Evolutionary conservation across 192 early-diverging fungal species (phyloP), one percentile per base, ranked within the genome.

Genomic region (Diversispora epigaea): DNA sequence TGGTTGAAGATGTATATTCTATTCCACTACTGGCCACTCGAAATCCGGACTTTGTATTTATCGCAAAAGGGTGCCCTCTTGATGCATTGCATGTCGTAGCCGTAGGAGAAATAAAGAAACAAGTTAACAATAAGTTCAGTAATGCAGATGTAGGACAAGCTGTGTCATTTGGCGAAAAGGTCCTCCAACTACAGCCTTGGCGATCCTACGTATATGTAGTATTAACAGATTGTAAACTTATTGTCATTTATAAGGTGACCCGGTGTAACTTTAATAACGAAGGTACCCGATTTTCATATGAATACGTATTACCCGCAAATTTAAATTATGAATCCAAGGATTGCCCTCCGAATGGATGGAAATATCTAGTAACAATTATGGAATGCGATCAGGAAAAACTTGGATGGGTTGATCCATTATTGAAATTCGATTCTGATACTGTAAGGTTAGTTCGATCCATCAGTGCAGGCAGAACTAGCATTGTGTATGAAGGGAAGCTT

Each of bases 401-500:
- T 1, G 68, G 50, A 56, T 70, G 68, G 49, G n/a, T 69, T 9
- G 50, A 70, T 25, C 68, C 14, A 70, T 56, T 22, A 17, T 22
- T 73, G 4, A 47, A 49, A 43, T 73, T 73, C 41, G 19, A 5
- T 0, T 21, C 17, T 14, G 44, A 73, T 25, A 47, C 43, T 49
- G 43, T 73, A 46, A 61, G 43, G 0, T n/a, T 72, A 14, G 54
- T 61, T 73, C 19, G 57, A 73, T 32, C 71, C 19, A 47, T 61
- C 11, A 11, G 21, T 73, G 4, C 41, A 17, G 57, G 56, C 0
- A 73, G 57, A 61, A 73, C 57, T 45, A 73, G 57, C 40, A 21
- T 73, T 61, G 57, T 73, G 6, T 73, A 73, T 73, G 57, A 61
- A 60, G 71, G 56, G 19, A 72, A 56, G 17, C 54, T 57, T 57